phyloP scores from a whole-genome alignment of 2,329 filamentous ascomycete species.

The Pseudogymnoascus pannorum region DNA sequence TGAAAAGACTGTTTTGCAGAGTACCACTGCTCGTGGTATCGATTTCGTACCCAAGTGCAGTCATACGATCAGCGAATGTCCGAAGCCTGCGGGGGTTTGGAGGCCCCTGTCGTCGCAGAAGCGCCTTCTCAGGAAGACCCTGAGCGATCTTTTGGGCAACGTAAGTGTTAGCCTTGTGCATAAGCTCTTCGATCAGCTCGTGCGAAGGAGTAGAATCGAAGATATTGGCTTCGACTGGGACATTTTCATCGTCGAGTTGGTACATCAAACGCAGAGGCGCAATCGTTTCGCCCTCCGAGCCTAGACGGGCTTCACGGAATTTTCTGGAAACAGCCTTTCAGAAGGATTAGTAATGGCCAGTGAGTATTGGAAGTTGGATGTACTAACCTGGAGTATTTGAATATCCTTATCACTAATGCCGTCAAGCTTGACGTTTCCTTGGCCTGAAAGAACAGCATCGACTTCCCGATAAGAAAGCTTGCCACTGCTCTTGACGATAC shows the following conservation, averaged over 20 bases:
- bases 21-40: slow-evolving; percentile 84
- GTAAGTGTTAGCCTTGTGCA: slow-evolving; percentile 85
- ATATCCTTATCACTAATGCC: slow-evolving; percentile 68
- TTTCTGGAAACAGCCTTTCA: slow-evolving; percentile 66
- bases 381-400: slow-evolving; percentile 64
- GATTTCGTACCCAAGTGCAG: slow-evolving; percentile 79
- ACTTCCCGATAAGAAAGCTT: slow-evolving; percentile 82
- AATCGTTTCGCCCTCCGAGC: slow-evolving; percentile 69
- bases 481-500: slow-evolving; percentile 84
- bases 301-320: slow-evolving; percentile 82
- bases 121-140: slow-evolving; percentile 81
- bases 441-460: slow-evolving; percentile 67
- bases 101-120: slow-evolving; percentile 77
- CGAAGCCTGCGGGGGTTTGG: slow-evolving; percentile 84
- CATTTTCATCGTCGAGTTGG: slow-evolving; percentile 95
- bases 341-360: slow-evolving; percentile 32
- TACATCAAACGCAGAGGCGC: slow-evolving; percentile 83
- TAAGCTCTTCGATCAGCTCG: slow-evolving; percentile 90
- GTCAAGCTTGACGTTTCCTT: slow-evolving; percentile 53
- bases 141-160: slow-evolving; percentile 77
- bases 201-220: slow-evolving; percentile 86
- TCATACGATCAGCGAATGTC: slow-evolving; percentile 90
- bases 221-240: slow-evolving; percentile 92
- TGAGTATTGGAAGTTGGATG: not conserved
- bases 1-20: slow-evolving; percentile 91